A percentile compares a stretch with the other conserved stretches of the same genome.
phyloP scores from a whole-genome alignment of 345 rosid genomes.

The Abelmoschus esculentus region DNA sequence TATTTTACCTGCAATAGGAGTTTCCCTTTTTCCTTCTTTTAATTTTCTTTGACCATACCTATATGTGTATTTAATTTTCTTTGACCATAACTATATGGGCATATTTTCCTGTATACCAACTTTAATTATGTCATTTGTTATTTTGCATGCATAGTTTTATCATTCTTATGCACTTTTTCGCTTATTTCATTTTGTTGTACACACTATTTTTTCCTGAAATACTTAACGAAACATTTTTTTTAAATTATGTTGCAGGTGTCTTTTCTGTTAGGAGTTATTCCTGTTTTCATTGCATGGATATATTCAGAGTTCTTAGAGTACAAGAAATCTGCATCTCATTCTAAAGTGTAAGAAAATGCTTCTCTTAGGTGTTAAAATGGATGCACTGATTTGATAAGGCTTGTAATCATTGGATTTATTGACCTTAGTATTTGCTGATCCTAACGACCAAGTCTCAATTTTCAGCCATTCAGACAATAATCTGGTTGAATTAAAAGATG shows the following conservation, averaged over 20 bases:
- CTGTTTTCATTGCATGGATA: conserved; percentile 78
- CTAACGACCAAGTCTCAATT: conserved; percentile 6
- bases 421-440: conserved; percentile 7
- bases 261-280: conserved; percentile 74
- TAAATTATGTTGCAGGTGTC: conserved; percentile 55
- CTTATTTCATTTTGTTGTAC: not conserved
- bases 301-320: conserved; percentile 53
- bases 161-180: no score
- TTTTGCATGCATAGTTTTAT: no score
- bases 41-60: not conserved
- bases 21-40: not conserved
- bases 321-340: not conserved
- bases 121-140: not conserved
- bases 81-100: not conserved
- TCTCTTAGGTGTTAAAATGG: not conserved
- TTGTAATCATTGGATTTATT: not conserved
- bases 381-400: conserved; percentile 1
- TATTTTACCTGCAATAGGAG: not conserved
- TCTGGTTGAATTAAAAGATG: conserved; percentile 65
- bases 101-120: not conserved
- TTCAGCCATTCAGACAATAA: conserved; percentile 88
- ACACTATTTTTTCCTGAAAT: not conserved
- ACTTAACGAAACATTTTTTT: conserved; percentile 8
- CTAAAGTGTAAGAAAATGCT: conserved; percentile 47
- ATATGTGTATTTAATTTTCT: not conserved